Percentiles rank a stretch among this genome's conserved stretches.
Evolutionary conservation across 129 eudicot species (phyloP).

Genomic region (Glebionis coronaria): DNA sequence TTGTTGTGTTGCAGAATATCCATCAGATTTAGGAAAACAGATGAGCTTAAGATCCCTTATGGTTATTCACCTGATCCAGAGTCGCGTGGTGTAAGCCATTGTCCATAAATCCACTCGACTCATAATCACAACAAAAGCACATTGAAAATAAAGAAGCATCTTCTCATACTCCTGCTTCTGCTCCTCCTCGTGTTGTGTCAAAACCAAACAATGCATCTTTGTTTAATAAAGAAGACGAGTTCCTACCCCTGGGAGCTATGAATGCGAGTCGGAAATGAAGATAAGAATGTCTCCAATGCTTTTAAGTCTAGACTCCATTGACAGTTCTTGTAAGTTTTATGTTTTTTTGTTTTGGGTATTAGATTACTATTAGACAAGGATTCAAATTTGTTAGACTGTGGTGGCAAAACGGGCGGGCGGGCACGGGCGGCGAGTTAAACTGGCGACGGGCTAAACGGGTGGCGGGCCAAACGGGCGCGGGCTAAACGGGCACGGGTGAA

Average conservation of each 20-base stretch:
- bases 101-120: slow-evolving; percentile 8
- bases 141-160: slow-evolving; percentile 8
- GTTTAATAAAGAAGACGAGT: slow-evolving; percentile 31
- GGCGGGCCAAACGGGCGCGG: too few species aligned
- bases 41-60: slow-evolving; percentile 55
- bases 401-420: too few species aligned
- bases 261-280: slow-evolving; percentile 21
- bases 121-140: slow-evolving; percentile 29
- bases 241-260: slow-evolving; percentile 42
- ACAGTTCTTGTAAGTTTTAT: not conserved
- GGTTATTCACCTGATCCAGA: slow-evolving; percentile 44
- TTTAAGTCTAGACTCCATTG: not conserved
- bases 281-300: slow-evolving; percentile 21
- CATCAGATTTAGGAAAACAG: slow-evolving; percentile 65
- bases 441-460: too few species aligned
- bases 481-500: too few species aligned
- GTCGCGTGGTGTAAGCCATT: slow-evolving; percentile 43
- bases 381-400: too few species aligned
- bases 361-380: not conserved
- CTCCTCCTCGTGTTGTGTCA: slow-evolving; percentile 5
- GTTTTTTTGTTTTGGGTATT: not conserved
- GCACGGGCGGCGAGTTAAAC: too few species aligned
- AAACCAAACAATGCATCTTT: slow-evolving; percentile 7
- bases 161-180: not conserved
- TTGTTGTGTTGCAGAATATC: slow-evolving; percentile 47